phyloP scores from a whole-genome alignment of 1,284 basidiomycete genomes.

The Ustilago cynodontis region DNA sequence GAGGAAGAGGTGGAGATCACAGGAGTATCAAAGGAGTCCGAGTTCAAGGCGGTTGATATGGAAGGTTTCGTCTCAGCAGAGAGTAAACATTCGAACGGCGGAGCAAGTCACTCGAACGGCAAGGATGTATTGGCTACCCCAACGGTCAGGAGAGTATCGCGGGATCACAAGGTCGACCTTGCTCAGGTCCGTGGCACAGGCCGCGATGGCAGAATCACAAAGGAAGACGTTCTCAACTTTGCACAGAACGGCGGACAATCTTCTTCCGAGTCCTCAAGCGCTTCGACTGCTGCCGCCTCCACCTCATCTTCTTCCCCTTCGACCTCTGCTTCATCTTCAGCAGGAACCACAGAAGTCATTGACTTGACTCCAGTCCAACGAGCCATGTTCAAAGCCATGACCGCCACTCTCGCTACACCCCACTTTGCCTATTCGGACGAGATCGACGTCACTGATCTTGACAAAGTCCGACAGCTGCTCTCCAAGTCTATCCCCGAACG shows the following conservation, averaged over 20 bases:
- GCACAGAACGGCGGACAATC: slow-evolving; percentile 17
- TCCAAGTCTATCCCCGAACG: slow-evolving; percentile 78
- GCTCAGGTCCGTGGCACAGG: slow-evolving; percentile 78
- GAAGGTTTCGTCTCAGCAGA: slow-evolving; percentile 40
- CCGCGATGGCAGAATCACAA: slow-evolving; percentile 81
- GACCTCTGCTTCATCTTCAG: not conserved
- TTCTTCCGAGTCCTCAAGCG: not conserved
- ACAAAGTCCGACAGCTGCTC: slow-evolving; percentile 79
- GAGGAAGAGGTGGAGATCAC: slow-evolving; percentile 18
- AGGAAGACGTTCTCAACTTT: slow-evolving; percentile 75
- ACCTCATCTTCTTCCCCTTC: not conserved
- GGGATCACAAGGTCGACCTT: slow-evolving; percentile 76
- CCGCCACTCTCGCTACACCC: slow-evolving; percentile 73
- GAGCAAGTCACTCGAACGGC: slow-evolving; percentile 11
- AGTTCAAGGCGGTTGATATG: slow-evolving; percentile 33
- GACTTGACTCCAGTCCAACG: slow-evolving; percentile 61
- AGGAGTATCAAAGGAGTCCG: slow-evolving; percentile 14
- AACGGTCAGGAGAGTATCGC: slow-evolving; percentile 82
- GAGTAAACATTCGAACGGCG: slow-evolving; percentile 29
- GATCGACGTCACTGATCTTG: slow-evolving; percentile 83
- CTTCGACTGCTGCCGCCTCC: not conserved
- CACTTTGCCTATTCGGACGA: slow-evolving; percentile 81
- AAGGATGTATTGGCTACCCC: slow-evolving; percentile 75
- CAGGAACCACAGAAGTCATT: slow-evolving; percentile 28
- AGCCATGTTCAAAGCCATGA: slow-evolving; percentile 70